A percentile compares a stretch with the other conserved stretches of the same genome.
phyloP scores from a whole-genome alignment of 345 rosid genomes.

The Physaria fendleri region DNA sequence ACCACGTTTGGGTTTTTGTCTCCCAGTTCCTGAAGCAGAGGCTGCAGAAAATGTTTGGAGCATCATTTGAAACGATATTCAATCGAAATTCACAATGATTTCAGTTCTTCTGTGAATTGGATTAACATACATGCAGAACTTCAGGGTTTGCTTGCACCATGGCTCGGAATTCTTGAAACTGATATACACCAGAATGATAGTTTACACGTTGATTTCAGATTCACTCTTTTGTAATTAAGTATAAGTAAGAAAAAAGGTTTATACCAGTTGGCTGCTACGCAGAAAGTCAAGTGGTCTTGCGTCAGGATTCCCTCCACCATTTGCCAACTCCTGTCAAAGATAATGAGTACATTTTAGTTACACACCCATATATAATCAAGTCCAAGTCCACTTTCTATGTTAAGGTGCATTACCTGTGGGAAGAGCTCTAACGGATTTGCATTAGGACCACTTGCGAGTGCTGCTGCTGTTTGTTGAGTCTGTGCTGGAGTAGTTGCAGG shows the following conservation, averaged over 20 bases:
- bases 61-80: background rate
- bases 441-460: slow-evolving; percentile 41
- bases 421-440: slow-evolving; percentile 67
- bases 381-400: background rate
- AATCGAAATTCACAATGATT: background rate
- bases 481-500: slow-evolving; percentile 17
- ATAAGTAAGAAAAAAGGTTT: background rate
- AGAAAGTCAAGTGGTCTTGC: slow-evolving; percentile 79
- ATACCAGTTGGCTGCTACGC: slow-evolving; percentile 86
- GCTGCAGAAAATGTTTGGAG: slow-evolving; percentile 38
- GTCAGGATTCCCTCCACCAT: slow-evolving; percentile 61
- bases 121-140: slow-evolving; percentile 52
- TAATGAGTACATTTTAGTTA: background rate
- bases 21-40: slow-evolving; percentile 91
- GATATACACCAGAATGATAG: slow-evolving; percentile 6
- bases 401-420: slow-evolving; percentile 58
- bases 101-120: background rate
- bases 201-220: background rate
- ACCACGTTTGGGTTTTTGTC: slow-evolving; percentile 80
- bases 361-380: background rate
- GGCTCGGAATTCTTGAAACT: slow-evolving; percentile 82
- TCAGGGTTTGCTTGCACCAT: slow-evolving; percentile 89
- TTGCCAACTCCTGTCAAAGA: slow-evolving; percentile 70
- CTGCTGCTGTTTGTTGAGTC: slow-evolving; percentile 46
- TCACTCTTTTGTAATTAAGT: background rate